Evolutionary conservation across 78 protist species (phyloP), one percentile per base, ranked within the genome.

Genomic region (Dictyostelium brefeldianum): DNA sequence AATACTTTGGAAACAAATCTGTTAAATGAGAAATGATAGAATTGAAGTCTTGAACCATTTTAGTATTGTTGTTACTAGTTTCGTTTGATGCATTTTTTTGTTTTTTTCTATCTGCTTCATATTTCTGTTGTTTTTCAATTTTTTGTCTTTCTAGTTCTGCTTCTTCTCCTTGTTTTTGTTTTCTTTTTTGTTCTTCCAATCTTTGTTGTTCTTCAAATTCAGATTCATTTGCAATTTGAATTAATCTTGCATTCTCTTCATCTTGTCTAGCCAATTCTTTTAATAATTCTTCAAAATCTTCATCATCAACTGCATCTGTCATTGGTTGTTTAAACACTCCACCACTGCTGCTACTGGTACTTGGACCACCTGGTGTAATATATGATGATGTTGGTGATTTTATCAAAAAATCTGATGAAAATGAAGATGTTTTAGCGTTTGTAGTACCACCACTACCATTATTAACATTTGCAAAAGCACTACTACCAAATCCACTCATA

Each of bases 1-100:
- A 27, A 71, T 71, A 71, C 17, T 31, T 71, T 71, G 79, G 79
- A 27, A 71, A 71, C 43, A 71, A 43, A 10, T 71, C 79, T 46
- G 17, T 6, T 41, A 71, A 41, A 71, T 71, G 79, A 20, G 50
- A 20, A 43, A 71, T n/a, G 12, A 18, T 43, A 41, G 22, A 17
- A 71, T 71, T 71, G n/a, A 71, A 71, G n/a, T 71, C 75, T n/a
- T 5, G 2, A 14, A 31, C 3, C 17, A 67, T 5, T 31, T 31
- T 41, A 31, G n/a, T 62, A 36, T 36, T 51, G 56, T 51, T 51
- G 56, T 1, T 51, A 1, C 56, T 51, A 14, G 1, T 67, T 67
- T 41, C 12, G 70, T 22, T 18, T 0, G 0, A 20, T 3, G 22
- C 18, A 5, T 12, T 11, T 29, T 12, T 11, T 20, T 14, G 17